Conservation (phyloP, 768 basidiomycete species). For the Pleurotus pulmonarius region DNA sequence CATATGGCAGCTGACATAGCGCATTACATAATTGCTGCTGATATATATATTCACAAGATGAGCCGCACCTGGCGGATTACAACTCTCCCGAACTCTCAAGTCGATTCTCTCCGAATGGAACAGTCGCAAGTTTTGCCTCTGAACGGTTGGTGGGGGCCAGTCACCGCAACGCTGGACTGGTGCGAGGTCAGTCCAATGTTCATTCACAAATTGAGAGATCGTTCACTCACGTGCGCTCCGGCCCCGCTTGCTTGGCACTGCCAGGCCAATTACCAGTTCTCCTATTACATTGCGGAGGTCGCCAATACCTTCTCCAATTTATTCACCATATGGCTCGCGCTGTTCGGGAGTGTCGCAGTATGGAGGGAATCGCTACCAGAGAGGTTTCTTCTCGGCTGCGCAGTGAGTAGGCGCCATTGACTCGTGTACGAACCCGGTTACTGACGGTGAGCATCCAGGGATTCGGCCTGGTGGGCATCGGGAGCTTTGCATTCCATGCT, state of each 20-base stretch:
- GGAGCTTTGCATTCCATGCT: slow-evolving; percentile 77
- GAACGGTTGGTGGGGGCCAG: slow-evolving; percentile 55
- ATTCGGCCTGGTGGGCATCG: slow-evolving; percentile 66
- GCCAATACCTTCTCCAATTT: slow-evolving; percentile 74
- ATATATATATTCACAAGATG: not conserved
- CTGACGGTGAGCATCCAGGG: slow-evolving; percentile 37
- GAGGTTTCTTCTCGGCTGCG: slow-evolving; percentile 39
- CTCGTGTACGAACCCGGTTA: not conserved
- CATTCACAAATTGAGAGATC: not conserved
- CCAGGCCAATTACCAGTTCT: slow-evolving; percentile 76
- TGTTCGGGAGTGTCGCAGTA: slow-evolving; percentile 42
- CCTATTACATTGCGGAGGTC: slow-evolving; percentile 74
- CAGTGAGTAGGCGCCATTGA: slow-evolving; percentile 23
- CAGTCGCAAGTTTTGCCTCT: not conserved
- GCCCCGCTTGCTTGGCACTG: not conserved
- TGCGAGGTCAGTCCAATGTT: slow-evolving; percentile 46
- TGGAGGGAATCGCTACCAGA: slow-evolving; percentile 29
- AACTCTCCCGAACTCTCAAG: not conserved
- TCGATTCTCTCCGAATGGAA: slow-evolving; percentile 8
- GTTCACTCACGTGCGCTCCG: not conserved
- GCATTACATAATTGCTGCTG: not conserved
- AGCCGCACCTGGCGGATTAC: not conserved
- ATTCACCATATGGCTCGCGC: slow-evolving; percentile 49
- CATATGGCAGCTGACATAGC: not conserved
- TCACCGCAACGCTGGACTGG: slow-evolving; percentile 72